Conservation (phyloP, 768 basidiomycete genomes). For the Naganishia vaughanmartiniae region DNA sequence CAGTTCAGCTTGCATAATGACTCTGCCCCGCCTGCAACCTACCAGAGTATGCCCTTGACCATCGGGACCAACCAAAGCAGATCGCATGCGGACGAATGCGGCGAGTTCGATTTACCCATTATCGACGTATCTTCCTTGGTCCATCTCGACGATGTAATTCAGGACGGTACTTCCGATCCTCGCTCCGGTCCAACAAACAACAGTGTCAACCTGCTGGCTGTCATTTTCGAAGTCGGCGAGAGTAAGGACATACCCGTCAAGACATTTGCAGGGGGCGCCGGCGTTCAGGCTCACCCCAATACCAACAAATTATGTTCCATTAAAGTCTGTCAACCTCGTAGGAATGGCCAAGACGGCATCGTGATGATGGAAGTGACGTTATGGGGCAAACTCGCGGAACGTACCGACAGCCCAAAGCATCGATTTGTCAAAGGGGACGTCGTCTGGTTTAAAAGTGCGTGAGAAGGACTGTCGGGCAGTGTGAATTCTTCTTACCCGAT, state of each 20-base stretch:
- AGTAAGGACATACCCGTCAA: conserved; percentile 2
- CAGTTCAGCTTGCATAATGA: neutral
- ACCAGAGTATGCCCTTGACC: neutral
- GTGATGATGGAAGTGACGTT: conserved; percentile 13
- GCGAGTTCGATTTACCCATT: conserved; percentile 20
- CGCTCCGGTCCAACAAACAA: neutral
- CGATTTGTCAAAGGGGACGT: conserved; percentile 20
- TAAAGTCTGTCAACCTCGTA: conserved; percentile 9
- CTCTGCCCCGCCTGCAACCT: neutral
- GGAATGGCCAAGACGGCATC: neutral
- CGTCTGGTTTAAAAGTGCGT: conserved; percentile 26
- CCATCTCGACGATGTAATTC: conserved; percentile 3
- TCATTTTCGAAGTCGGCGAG: conserved; percentile 25
- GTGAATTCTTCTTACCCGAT: neutral
- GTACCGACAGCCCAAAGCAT: neutral
- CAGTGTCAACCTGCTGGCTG: conserved; percentile 14
- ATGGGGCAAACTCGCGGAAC: conserved; percentile 17
- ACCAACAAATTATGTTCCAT: conserved; percentile 4
- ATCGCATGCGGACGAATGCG: neutral
- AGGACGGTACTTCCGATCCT: neutral
- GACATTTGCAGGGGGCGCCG: neutral
- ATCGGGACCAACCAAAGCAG: neutral
- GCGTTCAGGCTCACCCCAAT: neutral
- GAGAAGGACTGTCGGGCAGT: neutral
- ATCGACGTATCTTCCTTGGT: conserved; percentile 3